phyloP scores from a whole-genome alignment of 306 rosid species.

The Glycyrrhiza uralensis region DNA sequence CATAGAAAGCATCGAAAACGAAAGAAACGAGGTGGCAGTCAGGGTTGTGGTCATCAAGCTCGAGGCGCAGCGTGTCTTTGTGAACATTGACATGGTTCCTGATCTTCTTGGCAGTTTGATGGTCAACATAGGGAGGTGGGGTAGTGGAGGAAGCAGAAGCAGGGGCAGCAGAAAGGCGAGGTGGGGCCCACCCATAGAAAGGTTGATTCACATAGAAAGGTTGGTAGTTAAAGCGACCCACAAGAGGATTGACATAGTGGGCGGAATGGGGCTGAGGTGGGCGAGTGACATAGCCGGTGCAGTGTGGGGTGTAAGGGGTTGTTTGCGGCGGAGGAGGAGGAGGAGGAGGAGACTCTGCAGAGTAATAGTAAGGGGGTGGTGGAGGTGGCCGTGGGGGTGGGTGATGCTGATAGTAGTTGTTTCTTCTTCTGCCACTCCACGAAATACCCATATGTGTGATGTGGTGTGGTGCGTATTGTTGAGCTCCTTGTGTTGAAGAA shows the following conservation, averaged over 20 bases:
- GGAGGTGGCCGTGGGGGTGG: conserved; percentile 41
- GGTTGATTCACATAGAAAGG: conserved; percentile 52
- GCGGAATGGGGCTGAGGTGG: conserved; percentile 38
- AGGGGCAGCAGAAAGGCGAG: conserved; percentile 31
- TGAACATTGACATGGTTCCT: conserved; percentile 72
- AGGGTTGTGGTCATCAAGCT: conserved; percentile 56
- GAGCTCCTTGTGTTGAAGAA: neutral
- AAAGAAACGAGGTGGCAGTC: conserved; percentile 71
- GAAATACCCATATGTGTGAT: conserved; percentile 55
- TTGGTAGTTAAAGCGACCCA: conserved; percentile 40
- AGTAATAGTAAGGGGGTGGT: conserved; percentile 35
- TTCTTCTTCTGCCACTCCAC: conserved; percentile 58
- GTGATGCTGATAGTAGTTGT: conserved; percentile 40
- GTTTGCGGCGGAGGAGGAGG: conserved; percentile 31
- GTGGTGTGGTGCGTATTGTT: too few relatives aligned
- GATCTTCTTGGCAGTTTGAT: conserved; percentile 77
- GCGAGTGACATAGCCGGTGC: conserved; percentile 13
- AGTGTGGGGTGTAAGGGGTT: conserved; percentile 20
- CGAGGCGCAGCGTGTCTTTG: conserved; percentile 61
- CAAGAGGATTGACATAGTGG: conserved; percentile 33
- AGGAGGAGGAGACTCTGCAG: conserved; percentile 35
- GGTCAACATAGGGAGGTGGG: conserved; percentile 71
- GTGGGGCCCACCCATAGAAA: conserved; percentile 50
- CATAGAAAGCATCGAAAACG: conserved; percentile 75
- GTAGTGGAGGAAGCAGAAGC: conserved; percentile 14